Conservation (phyloP, 2,329 filamentous ascomycete genomes). For the Beauveria bassiana region DNA sequence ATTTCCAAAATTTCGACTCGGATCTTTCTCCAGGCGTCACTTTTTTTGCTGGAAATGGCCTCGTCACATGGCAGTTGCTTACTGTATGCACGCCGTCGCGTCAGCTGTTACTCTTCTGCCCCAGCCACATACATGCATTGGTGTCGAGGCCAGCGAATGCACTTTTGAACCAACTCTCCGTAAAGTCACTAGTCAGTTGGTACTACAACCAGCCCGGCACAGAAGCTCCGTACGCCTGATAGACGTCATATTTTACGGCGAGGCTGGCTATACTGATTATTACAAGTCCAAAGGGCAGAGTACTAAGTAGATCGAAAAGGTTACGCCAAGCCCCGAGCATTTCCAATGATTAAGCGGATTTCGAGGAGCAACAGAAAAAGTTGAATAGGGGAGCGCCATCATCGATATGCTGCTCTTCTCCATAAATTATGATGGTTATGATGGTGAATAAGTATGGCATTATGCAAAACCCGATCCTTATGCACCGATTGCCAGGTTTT, state of each 20-base stretch:
- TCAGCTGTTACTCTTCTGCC: neutral
- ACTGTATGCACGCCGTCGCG: neutral
- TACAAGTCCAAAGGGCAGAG: neutral
- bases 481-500: neutral
- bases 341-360: neutral
- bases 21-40: neutral
- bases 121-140: constrained; percentile 4
- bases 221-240: neutral
- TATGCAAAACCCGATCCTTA: neutral
- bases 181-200: neutral
- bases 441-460: neutral
- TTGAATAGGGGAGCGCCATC: neutral
- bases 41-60: neutral
- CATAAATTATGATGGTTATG: neutral
- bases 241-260: neutral
- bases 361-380: neutral
- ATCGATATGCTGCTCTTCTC: constrained; percentile 4
- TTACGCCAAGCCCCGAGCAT: neutral
- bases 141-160: neutral
- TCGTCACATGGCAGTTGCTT: neutral
- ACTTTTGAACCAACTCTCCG: neutral
- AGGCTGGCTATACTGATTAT: neutral
- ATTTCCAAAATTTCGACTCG: neutral
- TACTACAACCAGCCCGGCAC: neutral
- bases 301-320: neutral